These are phyloP conservation scores for Fonsecaea multimorphosa DNA, from an alignment of 2,329 filamentous ascomycete species.

Conservation along the genomic window DNA sequence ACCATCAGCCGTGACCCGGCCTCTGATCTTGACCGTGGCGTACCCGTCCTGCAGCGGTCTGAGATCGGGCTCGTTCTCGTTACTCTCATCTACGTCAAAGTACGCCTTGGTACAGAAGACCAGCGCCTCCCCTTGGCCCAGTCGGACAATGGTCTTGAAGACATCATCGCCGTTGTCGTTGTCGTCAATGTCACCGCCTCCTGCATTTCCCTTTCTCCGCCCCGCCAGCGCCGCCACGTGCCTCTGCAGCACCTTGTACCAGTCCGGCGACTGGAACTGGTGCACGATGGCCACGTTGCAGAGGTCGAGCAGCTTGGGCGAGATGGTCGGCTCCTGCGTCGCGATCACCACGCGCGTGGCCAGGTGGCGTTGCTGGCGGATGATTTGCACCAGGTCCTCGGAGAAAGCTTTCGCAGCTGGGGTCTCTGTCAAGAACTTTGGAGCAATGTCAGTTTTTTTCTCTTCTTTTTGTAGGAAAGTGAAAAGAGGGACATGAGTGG, in stretches of 20 bases:
- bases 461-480: too few relatives aligned
- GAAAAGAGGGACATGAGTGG: not conserved
- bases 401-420: conserved; percentile 64
- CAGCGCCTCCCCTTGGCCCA: conserved; percentile 57
- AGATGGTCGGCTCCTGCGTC: conserved; percentile 77
- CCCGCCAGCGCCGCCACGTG: conserved; percentile 54
- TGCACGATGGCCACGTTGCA: conserved; percentile 74
- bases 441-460: conserved; percentile 1
- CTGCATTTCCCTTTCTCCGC: not conserved
- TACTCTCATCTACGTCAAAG: conserved; percentile 36
- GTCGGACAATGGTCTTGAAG: conserved; percentile 53
- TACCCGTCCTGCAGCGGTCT: conserved; percentile 42
- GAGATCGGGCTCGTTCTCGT: not conserved
- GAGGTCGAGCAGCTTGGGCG: conserved; percentile 70
- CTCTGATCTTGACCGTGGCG: conserved; percentile 49
- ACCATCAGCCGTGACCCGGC: conserved; percentile 53
- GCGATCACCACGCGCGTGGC: conserved; percentile 71
- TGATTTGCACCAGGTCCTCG: conserved; percentile 64
- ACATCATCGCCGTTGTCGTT: conserved; percentile 36
- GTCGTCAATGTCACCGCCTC: not conserved
- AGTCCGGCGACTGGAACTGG: conserved; percentile 70
- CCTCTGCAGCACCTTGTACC: conserved; percentile 57
- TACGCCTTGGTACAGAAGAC: conserved; percentile 57
- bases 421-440: conserved; percentile 65
- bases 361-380: conserved; percentile 73